A percentile compares a stretch with the other conserved stretches of the same genome.
These are phyloP conservation scores for Hypoxylon perforatum DNA, from an alignment of 495 filamentous ascomycete genomes.

Conservation along the genomic window DNA sequence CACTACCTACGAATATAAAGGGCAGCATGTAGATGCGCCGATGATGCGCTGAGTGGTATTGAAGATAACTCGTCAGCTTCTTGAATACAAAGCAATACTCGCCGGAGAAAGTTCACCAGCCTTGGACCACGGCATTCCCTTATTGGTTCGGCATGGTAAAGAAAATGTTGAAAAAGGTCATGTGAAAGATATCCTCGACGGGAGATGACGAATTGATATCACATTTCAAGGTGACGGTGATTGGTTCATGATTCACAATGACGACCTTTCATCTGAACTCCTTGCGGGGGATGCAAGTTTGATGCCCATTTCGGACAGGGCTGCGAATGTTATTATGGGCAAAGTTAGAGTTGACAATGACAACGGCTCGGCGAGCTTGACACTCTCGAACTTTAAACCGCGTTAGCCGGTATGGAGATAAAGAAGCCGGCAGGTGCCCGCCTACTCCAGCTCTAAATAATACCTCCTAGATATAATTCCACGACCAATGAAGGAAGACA, in stretches of 20 bases:
- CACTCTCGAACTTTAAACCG: conserved; percentile 15
- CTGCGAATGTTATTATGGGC: conserved; percentile 26
- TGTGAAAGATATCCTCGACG: conserved; percentile 12
- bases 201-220: conserved; percentile 25
- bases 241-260: conserved; percentile 22
- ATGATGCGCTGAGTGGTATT: neutral
- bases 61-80: neutral
- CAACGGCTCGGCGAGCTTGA: conserved; percentile 19
- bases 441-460: neutral
- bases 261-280: conserved; percentile 29
- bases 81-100: no score
- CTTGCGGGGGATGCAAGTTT: conserved; percentile 14
- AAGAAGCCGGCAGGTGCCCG: neutral
- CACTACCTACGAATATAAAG: neutral
- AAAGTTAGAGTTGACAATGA: conserved; percentile 37
- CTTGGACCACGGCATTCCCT: neutral
- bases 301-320: conserved; percentile 23
- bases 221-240: neutral
- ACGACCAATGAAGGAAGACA: neutral
- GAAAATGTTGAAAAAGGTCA: neutral
- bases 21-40: neutral
- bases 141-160: conserved; percentile 4
- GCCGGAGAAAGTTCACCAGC: conserved; percentile 16
- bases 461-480: neutral
- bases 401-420: neutral